These are phyloP conservation scores for Botrytis hyacinthi DNA, from an alignment of 2,329 filamentous ascomycete species.

Conservation along the genomic window DNA sequence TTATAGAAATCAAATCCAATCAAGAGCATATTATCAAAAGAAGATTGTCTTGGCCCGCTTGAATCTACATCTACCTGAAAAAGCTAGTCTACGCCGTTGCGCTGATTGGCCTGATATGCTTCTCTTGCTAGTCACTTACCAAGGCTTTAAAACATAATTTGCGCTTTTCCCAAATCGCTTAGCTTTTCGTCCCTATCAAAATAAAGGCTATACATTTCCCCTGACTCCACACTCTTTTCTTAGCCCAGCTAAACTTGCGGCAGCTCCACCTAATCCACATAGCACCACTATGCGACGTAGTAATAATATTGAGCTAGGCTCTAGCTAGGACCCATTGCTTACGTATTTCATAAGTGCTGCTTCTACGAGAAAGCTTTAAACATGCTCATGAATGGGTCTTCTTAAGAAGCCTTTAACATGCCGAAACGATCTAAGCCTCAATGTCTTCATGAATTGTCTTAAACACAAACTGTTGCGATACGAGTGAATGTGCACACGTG, in stretches of 20 bases:
- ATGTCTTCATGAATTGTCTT: background rate
- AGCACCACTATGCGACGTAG: too few relatives aligned
- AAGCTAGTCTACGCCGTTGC: background rate
- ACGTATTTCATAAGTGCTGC: background rate
- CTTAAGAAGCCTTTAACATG: background rate
- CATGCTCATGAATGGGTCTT: background rate
- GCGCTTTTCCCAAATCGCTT: background rate
- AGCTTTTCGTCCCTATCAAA: background rate
- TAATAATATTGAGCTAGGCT: background rate
- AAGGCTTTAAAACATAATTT: background rate
- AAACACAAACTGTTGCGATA: background rate
- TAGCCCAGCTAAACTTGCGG: background rate
- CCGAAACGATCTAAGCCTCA: background rate
- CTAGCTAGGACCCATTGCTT: background rate
- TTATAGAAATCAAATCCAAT: background rate
- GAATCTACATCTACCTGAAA: background rate
- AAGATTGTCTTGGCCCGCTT: background rate
- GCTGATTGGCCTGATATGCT: background rate
- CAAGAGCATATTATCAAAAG: background rate
- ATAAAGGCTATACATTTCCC: background rate
- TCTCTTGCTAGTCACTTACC: background rate
- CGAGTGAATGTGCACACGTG: too few relatives aligned
- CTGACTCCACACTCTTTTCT: background rate
- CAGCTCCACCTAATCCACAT: background rate
- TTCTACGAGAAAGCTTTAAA: background rate